Evolutionary conservation across 2,329 filamentous ascomycete genomes (phyloP).

Genomic region (Graphilbum fragrans): DNA sequence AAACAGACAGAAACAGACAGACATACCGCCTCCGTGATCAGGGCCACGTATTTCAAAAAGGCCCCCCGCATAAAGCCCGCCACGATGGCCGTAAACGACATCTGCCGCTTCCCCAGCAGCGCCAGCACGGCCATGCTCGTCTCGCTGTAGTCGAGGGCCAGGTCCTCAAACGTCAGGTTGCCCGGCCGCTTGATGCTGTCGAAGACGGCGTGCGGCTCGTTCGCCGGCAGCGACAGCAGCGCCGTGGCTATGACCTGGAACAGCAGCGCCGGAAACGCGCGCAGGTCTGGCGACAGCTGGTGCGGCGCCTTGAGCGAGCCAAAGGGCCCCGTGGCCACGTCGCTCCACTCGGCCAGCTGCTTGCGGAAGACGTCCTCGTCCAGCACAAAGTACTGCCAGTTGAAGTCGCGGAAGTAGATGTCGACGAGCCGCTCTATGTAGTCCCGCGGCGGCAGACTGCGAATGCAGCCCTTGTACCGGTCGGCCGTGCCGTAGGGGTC

Average conservation of each 20-base stretch:
- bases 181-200: conserved; percentile 45
- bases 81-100: conserved; percentile 43
- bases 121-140: conserved; percentile 39
- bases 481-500: conserved; percentile 33
- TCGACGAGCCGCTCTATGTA: conserved; percentile 42
- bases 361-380: conserved; percentile 39
- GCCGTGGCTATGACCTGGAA: conserved; percentile 46
- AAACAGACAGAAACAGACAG: not conserved
- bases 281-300: conserved; percentile 35
- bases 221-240: conserved; percentile 36
- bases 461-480: conserved; percentile 45
- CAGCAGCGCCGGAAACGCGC: conserved; percentile 46
- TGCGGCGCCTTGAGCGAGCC: conserved; percentile 35
- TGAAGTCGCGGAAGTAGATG: conserved; percentile 45
- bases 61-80: conserved; percentile 43
- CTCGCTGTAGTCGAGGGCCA: conserved; percentile 49
- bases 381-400: conserved; percentile 45
- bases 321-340: conserved; percentile 29
- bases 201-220: conserved; percentile 31
- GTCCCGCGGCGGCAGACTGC: conserved; percentile 41
- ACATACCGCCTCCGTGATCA: conserved; percentile 44
- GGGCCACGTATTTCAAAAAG: conserved; percentile 46
- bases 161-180: conserved; percentile 47
- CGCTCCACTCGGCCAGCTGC: conserved; percentile 42
- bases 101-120: conserved; percentile 43